Percentiles rank a stretch among this genome's conserved stretches.
Evolutionary conservation across 176 grass and related monocot species (phyloP).

Genomic region (Stipa capillata): DNA sequence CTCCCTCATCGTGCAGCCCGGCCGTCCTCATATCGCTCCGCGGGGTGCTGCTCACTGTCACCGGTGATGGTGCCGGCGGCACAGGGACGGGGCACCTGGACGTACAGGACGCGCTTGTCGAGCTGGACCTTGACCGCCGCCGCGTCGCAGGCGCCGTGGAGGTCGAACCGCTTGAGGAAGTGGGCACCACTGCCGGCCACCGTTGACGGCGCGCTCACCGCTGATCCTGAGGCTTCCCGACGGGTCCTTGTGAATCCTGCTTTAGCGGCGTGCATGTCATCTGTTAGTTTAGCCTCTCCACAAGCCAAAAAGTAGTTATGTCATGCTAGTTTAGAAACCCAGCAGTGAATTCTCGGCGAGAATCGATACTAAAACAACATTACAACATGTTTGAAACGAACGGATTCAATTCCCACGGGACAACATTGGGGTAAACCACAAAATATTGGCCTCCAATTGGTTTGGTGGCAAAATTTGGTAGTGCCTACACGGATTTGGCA

Average conservation of each 20-base stretch:
- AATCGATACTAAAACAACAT: too few relatives aligned
- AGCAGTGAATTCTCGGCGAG: too few relatives aligned
- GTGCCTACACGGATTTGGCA: too few relatives aligned
- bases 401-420: too few relatives aligned
- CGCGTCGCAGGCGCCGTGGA: conserved; percentile 19
- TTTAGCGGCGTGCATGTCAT: neutral
- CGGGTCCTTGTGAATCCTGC: conserved; percentile 56
- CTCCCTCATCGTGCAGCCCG: neutral
- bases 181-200: conserved; percentile 18
- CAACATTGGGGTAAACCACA: too few relatives aligned
- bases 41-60: neutral
- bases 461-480: too few relatives aligned
- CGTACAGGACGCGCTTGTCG: conserved; percentile 42
- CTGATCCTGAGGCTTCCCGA: conserved; percentile 34
- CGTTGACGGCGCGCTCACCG: conserved; percentile 46
- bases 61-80: neutral
- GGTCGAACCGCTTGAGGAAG: conserved; percentile 50
- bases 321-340: too few relatives aligned
- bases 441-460: too few relatives aligned
- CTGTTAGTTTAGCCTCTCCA: neutral
- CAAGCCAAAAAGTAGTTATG: too few relatives aligned
- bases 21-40: neutral
- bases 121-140: conserved; percentile 45
- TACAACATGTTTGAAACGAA: too few relatives aligned
- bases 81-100: conserved; percentile 31